phyloP scores from a whole-genome alignment of 2,329 filamentous ascomycete species.

The Dactylellina haptotyla region DNA sequence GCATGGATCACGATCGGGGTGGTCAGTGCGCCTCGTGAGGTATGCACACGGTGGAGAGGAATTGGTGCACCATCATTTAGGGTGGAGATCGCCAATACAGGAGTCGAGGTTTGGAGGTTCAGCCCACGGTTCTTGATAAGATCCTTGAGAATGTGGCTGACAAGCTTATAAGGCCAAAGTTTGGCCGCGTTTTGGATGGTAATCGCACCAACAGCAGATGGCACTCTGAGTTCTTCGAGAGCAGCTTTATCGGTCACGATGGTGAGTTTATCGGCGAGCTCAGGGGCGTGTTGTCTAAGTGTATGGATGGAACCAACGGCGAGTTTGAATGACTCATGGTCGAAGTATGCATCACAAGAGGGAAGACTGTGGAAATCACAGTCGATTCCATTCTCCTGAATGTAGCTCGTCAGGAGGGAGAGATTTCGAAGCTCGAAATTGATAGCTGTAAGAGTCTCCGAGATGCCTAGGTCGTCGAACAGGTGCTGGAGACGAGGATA shows the following conservation, averaged over 20 bases:
- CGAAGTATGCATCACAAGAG: conserved; percentile 73
- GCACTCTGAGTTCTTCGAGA: conserved; percentile 66
- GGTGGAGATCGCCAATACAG: conserved; percentile 64
- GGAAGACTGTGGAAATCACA: conserved; percentile 75
- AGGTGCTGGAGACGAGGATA: conserved; percentile 69
- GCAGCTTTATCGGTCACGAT: conserved; percentile 59
- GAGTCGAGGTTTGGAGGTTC: conserved; percentile 79
- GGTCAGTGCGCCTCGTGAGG: conserved; percentile 63
- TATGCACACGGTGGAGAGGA: conserved; percentile 63
- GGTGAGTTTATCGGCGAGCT: conserved; percentile 66
- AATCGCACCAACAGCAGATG: conserved; percentile 71
- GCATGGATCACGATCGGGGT: conserved; percentile 72
- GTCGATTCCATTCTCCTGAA: conserved; percentile 69
- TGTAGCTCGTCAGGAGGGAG: conserved; percentile 68
- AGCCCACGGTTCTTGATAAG: conserved; percentile 67
- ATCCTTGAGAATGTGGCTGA: conserved; percentile 74
- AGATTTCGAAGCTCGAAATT: conserved; percentile 79
- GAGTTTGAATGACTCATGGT: conserved; percentile 67
- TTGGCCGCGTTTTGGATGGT: conserved; percentile 73
- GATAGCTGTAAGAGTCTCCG: conserved; percentile 55
- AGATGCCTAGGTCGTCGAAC: conserved; percentile 52
- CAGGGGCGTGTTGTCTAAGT: conserved; percentile 67
- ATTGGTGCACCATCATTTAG: conserved; percentile 48
- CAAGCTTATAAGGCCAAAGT: conserved; percentile 86
- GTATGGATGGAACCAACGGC: conserved; percentile 66